Evolutionary conservation across 108 stramenopile species (phyloP).

Genomic region (Skeletonema costatum): DNA sequence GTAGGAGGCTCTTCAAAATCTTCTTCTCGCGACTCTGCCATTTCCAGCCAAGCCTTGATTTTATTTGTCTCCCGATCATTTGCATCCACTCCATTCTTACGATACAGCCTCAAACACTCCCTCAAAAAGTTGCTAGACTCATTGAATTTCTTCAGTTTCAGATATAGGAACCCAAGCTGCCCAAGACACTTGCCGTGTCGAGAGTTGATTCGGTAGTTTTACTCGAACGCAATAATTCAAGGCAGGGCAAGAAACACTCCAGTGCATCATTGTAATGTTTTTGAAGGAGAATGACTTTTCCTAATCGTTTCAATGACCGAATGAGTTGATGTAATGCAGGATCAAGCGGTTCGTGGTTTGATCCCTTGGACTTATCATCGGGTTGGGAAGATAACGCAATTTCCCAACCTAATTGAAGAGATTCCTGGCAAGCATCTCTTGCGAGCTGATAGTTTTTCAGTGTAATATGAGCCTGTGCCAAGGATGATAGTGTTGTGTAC

Average conservation of each 20-base stretch:
- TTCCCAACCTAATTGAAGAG: slow-evolving; percentile 40
- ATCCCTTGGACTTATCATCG: neutral
- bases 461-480: slow-evolving; percentile 35
- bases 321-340: slow-evolving; percentile 15
- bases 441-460: slow-evolving; percentile 27
- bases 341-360: slow-evolving; percentile 10
- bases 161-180: slow-evolving; percentile 39
- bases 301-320: slow-evolving; percentile 38
- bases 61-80: slow-evolving; percentile 39
- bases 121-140: slow-evolving; percentile 41
- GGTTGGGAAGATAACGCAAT: slow-evolving; percentile 27
- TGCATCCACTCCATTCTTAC: slow-evolving; percentile 27
- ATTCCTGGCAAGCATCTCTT: slow-evolving; percentile 28
- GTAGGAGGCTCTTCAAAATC: slow-evolving; percentile 28
- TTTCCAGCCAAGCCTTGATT: slow-evolving; percentile 29
- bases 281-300: slow-evolving; percentile 36
- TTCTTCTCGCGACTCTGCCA: slow-evolving; percentile 32
- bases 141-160: slow-evolving; percentile 31
- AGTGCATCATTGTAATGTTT: slow-evolving; percentile 36
- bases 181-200: slow-evolving; percentile 34
- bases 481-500: slow-evolving; percentile 31
- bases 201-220: slow-evolving; percentile 31
- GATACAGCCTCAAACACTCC: slow-evolving; percentile 41
- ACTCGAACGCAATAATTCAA: slow-evolving; percentile 34
- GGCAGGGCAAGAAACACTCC: slow-evolving; percentile 39